Base-by-base conservation (phyloP, 2,329 filamentous ascomycete species). In the Aureobasidium subglaciale region DNA sequence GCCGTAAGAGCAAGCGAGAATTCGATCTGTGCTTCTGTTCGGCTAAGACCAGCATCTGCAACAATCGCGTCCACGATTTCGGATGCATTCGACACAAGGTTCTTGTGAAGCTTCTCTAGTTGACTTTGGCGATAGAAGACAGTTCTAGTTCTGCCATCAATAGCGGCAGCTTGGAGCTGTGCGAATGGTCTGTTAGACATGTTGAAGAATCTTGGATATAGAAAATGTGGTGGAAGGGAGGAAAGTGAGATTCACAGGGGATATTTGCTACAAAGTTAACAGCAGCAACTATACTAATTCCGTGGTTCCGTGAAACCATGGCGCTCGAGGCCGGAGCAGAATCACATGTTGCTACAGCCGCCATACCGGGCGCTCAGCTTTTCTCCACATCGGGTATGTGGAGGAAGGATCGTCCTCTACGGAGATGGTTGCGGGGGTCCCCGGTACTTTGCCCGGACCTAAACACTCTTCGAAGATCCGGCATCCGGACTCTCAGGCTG, bases 41-140 rank as follows among this genome's bases (percentile, higher is more conserved):
- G 60, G 1, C 67, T 65, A 10, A 67, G 58, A 3, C 62, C 62
- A 2, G 68, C 67, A 56, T 78, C 76, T 32, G 70, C 64, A 16
- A 65, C 63, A 8, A 78, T 72, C 0, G 75, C 73, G 29, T 70
- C 63, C 54, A 67, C 64, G 7, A 78, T 69, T 1, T 65, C 63
- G 6, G 64, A 58, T 22, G 64, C 64, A 18, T 73, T 69, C 3
- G 65, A 61, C 3, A 68, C 64, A 8, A 79, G 60, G 2, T 60
- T 60, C 22, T 70, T 64, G 58, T 76, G 73, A 0, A 80, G 68
- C 2, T 60, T 62, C 56, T 75, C 68, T 8, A 79, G 67, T 60
- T 79, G 71, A 30, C 70, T 68, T 60, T 75, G 74, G 10, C 73
- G 68, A 57, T 75, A 76, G 56, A 70, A 71, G n/a, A 73, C 60